Evolutionary conservation across 78 protist species (phyloP).

Genomic region (Neovahlkampfia damariscottae): DNA sequence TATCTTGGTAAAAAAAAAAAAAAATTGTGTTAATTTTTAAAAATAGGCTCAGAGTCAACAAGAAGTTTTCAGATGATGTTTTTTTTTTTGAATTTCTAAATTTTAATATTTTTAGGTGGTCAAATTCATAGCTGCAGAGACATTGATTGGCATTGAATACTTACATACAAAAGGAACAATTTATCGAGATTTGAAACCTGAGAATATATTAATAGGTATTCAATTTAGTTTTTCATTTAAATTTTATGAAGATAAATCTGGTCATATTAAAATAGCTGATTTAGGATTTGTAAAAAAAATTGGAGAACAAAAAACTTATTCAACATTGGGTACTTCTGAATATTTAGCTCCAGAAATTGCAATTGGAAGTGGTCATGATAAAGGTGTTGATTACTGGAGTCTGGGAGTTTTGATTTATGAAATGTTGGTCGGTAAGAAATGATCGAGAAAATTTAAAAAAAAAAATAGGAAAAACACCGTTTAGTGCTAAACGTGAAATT

Average conservation of each 20-base stretch:
- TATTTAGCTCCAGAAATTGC: constrained; percentile 64
- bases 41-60: too few relatives aligned
- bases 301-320: constrained; percentile 2
- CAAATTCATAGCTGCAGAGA: constrained; percentile 11
- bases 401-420: constrained; percentile 49
- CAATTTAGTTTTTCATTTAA: too few relatives aligned
- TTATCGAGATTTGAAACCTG: constrained; percentile 40
- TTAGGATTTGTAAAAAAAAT: constrained; percentile 68
- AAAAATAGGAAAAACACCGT: constrained; percentile 28
- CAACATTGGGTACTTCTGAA: constrained; percentile 63
- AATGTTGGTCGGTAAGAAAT: constrained; percentile 61
- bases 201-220: constrained; percentile 21
- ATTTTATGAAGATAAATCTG: constrained; percentile 52
- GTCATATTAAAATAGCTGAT: constrained; percentile 81
- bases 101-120: too few relatives aligned
- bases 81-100: too few relatives aligned
- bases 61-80: too few relatives aligned
- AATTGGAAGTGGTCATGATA: constrained; percentile 15
- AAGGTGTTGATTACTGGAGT: constrained; percentile 63
- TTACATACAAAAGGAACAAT: constrained; percentile 2
- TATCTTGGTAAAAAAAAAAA: too few relatives aligned
- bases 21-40: too few relatives aligned
- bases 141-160: constrained; percentile 1
- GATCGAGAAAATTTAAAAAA: too few relatives aligned
- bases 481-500: constrained; percentile 2